These are phyloP conservation scores for Lolium multiflorum DNA, from an alignment of 176 grass and related monocot genomes.

Conservation along the genomic window DNA sequence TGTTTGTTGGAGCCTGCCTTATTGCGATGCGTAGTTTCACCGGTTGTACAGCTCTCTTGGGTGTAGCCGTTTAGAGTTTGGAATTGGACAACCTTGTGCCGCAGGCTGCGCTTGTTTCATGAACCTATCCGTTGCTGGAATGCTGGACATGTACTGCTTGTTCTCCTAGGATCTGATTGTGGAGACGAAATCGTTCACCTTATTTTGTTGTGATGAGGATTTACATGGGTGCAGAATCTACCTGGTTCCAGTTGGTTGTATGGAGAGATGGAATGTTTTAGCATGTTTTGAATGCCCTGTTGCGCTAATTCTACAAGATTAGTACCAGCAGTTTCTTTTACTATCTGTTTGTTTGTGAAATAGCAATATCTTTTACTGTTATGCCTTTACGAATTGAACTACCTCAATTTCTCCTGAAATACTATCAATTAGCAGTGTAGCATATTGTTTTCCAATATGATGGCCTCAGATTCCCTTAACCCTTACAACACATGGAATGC, in stretches of 20 bases:
- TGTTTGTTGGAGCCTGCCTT: conserved; percentile 13
- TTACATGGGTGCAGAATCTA: neutral
- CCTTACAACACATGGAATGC: no score
- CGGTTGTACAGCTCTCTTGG: conserved; percentile 28
- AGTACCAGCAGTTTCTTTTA: neutral
- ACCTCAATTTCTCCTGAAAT: neutral
- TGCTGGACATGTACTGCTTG: neutral
- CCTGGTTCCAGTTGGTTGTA: neutral
- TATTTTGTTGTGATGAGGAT: neutral
- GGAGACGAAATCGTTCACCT: neutral
- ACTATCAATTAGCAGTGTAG: neutral
- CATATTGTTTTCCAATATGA: neutral
- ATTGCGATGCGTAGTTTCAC: neutral
- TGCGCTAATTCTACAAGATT: neutral
- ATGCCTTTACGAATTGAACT: neutral
- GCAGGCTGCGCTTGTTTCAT: neutral
- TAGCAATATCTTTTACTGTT: neutral
- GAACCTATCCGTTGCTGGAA: neutral
- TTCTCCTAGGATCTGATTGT: neutral
- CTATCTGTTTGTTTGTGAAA: neutral
- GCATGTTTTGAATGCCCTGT: neutral
- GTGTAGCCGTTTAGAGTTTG: conserved; percentile 21
- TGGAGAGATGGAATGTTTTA: neutral
- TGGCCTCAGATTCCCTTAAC: neutral
- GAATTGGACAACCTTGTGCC: neutral